Evolutionary conservation across 208 protist species (phyloP).

Genomic region (Leishmania amazonensis): DNA sequence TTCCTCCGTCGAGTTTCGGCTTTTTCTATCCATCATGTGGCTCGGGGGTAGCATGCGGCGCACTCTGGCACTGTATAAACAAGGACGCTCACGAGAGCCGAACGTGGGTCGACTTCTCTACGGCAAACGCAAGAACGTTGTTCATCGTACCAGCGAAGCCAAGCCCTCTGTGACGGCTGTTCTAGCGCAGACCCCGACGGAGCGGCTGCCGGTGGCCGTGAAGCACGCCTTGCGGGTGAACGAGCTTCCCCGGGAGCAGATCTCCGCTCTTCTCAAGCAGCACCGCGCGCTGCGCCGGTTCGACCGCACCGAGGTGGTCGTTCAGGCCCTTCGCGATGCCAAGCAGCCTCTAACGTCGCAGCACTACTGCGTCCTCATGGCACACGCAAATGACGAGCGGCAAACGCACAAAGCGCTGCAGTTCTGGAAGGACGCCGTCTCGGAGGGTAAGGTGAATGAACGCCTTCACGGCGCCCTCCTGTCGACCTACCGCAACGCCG

Average conservation of each 20-base stretch:
- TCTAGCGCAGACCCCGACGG: slow-evolving; percentile 41
- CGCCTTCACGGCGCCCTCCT: slow-evolving; percentile 76
- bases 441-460: slow-evolving; percentile 57
- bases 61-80: slow-evolving; percentile 8
- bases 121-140: slow-evolving; percentile 74
- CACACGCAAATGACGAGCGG: slow-evolving; percentile 83
- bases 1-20: neutral
- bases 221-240: slow-evolving; percentile 49
- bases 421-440: slow-evolving; percentile 70
- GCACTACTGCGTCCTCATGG: slow-evolving; percentile 84
- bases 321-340: slow-evolving; percentile 45
- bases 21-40: slow-evolving; percentile 1
- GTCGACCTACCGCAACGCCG: slow-evolving; percentile 60
- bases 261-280: slow-evolving; percentile 58
- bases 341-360: slow-evolving; percentile 52
- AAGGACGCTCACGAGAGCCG: slow-evolving; percentile 15
- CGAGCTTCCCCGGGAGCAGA: slow-evolving; percentile 53
- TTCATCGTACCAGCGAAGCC: slow-evolving; percentile 54
- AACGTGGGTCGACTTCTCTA: slow-evolving; percentile 82
- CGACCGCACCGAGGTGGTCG: slow-evolving; percentile 70
- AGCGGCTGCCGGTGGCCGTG: slow-evolving; percentile 41
- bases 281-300: slow-evolving; percentile 71
- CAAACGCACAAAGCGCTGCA: slow-evolving; percentile 54
- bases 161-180: slow-evolving; percentile 57
- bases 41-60: slow-evolving; percentile 12